Evolutionary conservation across 257 asterid genomes (phyloP).

Genomic region (Buddleja alternifolia): DNA sequence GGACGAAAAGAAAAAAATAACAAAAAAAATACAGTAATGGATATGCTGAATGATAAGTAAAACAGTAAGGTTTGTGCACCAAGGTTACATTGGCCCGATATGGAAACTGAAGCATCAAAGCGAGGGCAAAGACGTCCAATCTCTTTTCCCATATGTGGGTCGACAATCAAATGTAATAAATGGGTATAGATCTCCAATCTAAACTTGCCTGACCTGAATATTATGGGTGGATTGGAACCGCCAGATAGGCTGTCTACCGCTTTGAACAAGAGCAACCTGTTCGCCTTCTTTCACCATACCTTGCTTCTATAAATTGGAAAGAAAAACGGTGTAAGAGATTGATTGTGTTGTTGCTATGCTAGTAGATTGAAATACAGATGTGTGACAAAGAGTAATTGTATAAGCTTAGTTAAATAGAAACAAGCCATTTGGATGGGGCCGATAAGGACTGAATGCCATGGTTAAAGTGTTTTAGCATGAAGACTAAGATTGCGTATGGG

Average conservation of each 20-base stretch:
- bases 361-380: too few species aligned
- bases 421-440: too few species aligned
- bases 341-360: too few species aligned
- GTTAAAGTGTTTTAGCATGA: not conserved
- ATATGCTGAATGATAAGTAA: not conserved
- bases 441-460: too few species aligned
- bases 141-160: not conserved
- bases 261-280: slow-evolving; percentile 93
- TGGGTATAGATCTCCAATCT: slow-evolving; percentile 18
- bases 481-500: too few species aligned
- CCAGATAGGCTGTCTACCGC: slow-evolving; percentile 85
- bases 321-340: not conserved
- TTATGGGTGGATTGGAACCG: slow-evolving; percentile 88
- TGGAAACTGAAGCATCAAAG: slow-evolving; percentile 2
- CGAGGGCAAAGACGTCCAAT: too few species aligned
- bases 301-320: slow-evolving; percentile 51
- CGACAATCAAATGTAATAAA: not conserved
- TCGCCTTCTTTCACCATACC: slow-evolving; percentile 96
- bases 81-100: not conserved
- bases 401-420: too few species aligned
- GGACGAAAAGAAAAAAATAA: not conserved
- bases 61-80: not conserved
- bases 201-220: slow-evolving; percentile 88
- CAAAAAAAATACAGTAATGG: not conserved
- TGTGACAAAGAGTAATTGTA: too few species aligned